phyloP scores from a whole-genome alignment of 2,329 filamentous ascomycete genomes.

The Elsinoe batatas region DNA sequence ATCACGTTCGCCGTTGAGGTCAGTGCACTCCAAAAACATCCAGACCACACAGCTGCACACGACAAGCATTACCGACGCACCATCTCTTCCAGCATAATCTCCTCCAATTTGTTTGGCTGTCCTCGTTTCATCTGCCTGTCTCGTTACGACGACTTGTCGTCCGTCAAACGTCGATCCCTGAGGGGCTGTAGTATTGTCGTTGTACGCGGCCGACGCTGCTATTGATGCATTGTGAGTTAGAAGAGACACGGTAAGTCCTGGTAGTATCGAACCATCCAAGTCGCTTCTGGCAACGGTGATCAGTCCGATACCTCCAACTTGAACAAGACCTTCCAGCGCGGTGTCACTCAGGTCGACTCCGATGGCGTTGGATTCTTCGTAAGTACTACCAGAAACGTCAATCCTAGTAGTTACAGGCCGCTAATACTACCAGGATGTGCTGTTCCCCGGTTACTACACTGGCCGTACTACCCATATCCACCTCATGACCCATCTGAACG shows the following conservation, averaged over 20 bases:
- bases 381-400: background rate
- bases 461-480: slow-evolving; percentile 36
- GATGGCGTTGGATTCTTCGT: slow-evolving; percentile 19
- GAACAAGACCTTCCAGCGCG: slow-evolving; percentile 16
- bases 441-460: slow-evolving; percentile 38
- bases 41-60: background rate
- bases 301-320: slow-evolving; percentile 23
- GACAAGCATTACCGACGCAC: background rate
- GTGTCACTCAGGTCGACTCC: slow-evolving; percentile 10
- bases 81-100: background rate
- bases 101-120: background rate
- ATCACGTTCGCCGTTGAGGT: background rate
- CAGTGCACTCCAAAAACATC: slow-evolving; percentile 4
- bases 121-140: slow-evolving; percentile 7
- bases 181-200: slow-evolving; percentile 15
- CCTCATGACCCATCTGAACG: slow-evolving; percentile 29
- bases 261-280: slow-evolving; percentile 14
- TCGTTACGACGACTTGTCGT: slow-evolving; percentile 10
- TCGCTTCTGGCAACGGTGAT: slow-evolving; percentile 29
- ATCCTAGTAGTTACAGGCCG: background rate
- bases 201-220: slow-evolving; percentile 13
- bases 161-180: background rate
- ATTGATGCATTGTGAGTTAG: background rate
- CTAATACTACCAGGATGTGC: slow-evolving; percentile 21
- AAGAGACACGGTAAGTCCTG: slow-evolving; percentile 10